Base-by-base conservation (phyloP, 805 yeast genomes). In the Monosporozyma servazzii region DNA sequence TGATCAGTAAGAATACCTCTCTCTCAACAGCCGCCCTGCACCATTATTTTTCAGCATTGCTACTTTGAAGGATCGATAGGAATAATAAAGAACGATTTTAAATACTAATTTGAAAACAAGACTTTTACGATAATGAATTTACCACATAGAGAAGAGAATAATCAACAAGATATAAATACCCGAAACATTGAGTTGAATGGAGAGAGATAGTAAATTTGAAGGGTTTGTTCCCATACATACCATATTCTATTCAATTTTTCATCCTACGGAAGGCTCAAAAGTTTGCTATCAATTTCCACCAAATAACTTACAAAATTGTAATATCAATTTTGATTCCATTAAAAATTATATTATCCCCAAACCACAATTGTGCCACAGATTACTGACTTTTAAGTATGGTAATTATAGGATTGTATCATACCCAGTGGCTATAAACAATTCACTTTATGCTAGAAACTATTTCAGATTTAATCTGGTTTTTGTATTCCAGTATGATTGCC, bases 191-290 rank as follows among this genome's bases (percentile, higher is more conserved):
- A 10, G 10, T 18, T 11, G 15, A 44, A 33, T 30, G 47, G 39
- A 45, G 11, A 65, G 63, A 67, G 52, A 54, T n/a, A 55, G 54
- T 29, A 57, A 55, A n/a, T 66, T 65, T 44, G 64, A 62, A 66
- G 96, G 96, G 20, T 89, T 90, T 63, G 85, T 84, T 6, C 96
- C 95, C n/a, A 88, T 93, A 17, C 75, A 80, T 52, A 93, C 96
- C 1, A 74, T 89, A 45, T 90, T 93, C 66, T 93, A 88, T 66
- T 82, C 96, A 0, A 88, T 87, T 0, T 93, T 93, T 68, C 97
- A 93, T 61, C 97, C 97, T 0, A 86, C 93, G 0, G 96, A 89
- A 61, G 99, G 99, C 1, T 84, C 98, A 0, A 88, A 89, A 68
- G 90, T 91, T 5, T 77, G 86, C 5, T 86, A 86, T 60, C 96